Base-by-base conservation (phyloP, 345 rosid species). In the Populus tremula region DNA sequence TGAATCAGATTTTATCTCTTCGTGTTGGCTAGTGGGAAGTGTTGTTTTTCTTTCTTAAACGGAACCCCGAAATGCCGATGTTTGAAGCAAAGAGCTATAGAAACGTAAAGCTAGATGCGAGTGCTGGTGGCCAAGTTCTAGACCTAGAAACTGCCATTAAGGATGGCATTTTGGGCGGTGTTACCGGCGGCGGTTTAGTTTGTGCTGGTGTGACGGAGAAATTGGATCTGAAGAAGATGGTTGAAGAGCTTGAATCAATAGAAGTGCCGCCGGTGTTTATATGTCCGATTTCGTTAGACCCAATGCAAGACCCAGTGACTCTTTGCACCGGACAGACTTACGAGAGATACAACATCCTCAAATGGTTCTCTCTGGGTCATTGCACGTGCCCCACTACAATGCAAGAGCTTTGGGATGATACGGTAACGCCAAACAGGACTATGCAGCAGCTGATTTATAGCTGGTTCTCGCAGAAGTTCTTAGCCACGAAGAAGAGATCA, bases 251-350 rank as follows among this genome's bases (percentile, higher is more conserved):
- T 25, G 87, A 86, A 70, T 82, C 83, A 14, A 72, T 85, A 2
- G 93, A 91, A 67, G 85, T 91, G n/a, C 96, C 93, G 21, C 77
- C 89, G 13, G 96, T 91, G 41, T 91, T 91, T 75, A 90, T 91
- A 25, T 91, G 96, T 77, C 96, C 96, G 39, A 91, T 91, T 78
- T 91, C 96, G 29, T 86, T 91, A 27, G 91, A 91, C 76, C 92
- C 96, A 80, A 91, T 91, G 96, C 89, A 84, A 76, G 96, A 91
- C 78, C 96, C 96, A n/a, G 93, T 91, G 13, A 91, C 96, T 3
- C 90, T 91, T 31, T 91, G 93, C 86, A 91, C 96, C 0, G 96
- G 96, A 77, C 96, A 91, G 79, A 91, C 96, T 38, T 91, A 91
- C 36, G 96, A 91, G 87, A 85, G 89, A 83, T 86, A 83, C 71